These are phyloP conservation scores for Mycena chlorophos DNA, from an alignment of 768 basidiomycete species.

Conservation along the genomic window DNA sequence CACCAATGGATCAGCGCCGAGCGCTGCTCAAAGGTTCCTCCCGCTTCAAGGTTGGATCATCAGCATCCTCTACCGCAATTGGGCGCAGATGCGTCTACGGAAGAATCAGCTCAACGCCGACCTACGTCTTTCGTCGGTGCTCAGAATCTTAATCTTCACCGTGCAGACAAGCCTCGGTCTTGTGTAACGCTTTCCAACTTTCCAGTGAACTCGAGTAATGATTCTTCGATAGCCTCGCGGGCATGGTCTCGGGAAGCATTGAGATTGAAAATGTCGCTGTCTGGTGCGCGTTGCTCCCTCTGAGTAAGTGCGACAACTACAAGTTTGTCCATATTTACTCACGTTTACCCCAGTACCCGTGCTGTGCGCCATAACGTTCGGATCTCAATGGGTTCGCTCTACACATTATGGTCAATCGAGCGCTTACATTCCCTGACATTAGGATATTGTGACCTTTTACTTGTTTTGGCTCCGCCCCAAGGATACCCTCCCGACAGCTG, in stretches of 20 bases:
- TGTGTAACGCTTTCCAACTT: background rate
- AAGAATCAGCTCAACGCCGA: background rate
- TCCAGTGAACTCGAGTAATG: background rate
- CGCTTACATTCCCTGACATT: too few species aligned
- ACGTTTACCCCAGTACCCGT: background rate
- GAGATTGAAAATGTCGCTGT: background rate
- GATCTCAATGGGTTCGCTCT: background rate
- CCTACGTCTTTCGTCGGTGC: slow-evolving; percentile 8
- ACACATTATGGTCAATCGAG: too few species aligned
- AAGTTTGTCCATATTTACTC: background rate
- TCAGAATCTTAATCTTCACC: slow-evolving; percentile 11
- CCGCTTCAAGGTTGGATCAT: slow-evolving; percentile 4
- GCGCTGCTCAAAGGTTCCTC: background rate
- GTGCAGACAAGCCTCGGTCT: slow-evolving; percentile 5
- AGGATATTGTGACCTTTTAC: too few species aligned
- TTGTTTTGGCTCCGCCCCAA: too few species aligned
- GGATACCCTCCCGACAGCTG: too few species aligned
- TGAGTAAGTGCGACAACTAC: background rate
- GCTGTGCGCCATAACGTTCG: background rate
- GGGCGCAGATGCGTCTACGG: slow-evolving; percentile 8
- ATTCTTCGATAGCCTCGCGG: background rate
- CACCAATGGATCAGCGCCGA: background rate
- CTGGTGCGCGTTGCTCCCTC: background rate
- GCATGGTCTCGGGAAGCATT: background rate
- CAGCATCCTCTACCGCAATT: slow-evolving; percentile 10